Evolutionary conservation across 495 filamentous ascomycete species (phyloP).

Genomic region (Hypoxylon fuscum): DNA sequence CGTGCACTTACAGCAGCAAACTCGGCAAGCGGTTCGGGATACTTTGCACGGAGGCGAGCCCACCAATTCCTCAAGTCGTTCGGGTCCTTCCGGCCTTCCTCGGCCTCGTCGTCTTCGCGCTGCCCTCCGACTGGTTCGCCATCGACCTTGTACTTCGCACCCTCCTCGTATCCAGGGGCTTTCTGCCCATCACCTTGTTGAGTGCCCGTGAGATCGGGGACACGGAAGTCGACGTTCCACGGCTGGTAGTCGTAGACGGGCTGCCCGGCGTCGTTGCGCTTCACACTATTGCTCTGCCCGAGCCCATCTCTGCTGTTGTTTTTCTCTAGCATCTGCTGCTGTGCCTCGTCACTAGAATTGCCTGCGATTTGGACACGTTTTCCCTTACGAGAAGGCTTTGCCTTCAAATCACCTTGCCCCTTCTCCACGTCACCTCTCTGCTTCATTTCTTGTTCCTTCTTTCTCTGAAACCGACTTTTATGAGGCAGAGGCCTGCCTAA

Average conservation of each 20-base stretch:
- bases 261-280: slow-evolving; percentile 13
- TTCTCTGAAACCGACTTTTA: slow-evolving; percentile 58
- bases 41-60: slow-evolving; percentile 60
- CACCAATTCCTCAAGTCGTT: slow-evolving; percentile 62
- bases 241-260: slow-evolving; percentile 27
- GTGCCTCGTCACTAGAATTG: background rate
- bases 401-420: background rate
- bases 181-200: slow-evolving; percentile 20
- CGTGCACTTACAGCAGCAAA: slow-evolving; percentile 53
- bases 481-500: slow-evolving; percentile 60
- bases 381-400: slow-evolving; percentile 2
- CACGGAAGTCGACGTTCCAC: slow-evolving; percentile 13
- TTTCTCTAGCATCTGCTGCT: background rate
- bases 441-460: slow-evolving; percentile 52
- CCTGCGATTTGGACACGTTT: background rate
- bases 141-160: slow-evolving; percentile 13
- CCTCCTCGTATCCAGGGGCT: background rate
- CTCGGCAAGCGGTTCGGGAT: slow-evolving; percentile 58
- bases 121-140: slow-evolving; percentile 24
- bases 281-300: slow-evolving; percentile 9
- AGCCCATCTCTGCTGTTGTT: background rate
- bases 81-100: slow-evolving; percentile 52
- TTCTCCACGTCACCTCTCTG: slow-evolving; percentile 2
- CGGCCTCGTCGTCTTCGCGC: slow-evolving; percentile 15
- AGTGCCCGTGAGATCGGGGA: background rate